Conservation (phyloP, 495 filamentous ascomycete genomes). For the Aspergillus diversus region DNA sequence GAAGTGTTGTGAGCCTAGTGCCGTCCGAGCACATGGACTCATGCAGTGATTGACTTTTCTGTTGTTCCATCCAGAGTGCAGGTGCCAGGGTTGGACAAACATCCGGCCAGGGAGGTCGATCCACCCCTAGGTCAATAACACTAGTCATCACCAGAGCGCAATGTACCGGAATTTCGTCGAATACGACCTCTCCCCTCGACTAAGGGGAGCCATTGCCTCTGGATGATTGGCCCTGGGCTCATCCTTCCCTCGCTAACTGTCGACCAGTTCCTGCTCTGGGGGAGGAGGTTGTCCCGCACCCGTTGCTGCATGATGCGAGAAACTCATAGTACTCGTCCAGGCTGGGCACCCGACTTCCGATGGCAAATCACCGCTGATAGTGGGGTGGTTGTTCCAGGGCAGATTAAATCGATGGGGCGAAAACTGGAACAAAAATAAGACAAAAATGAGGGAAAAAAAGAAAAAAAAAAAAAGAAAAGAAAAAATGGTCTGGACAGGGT, state of each 20-base stretch:
- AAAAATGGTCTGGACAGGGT: not conserved
- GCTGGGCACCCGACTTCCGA: too few species aligned
- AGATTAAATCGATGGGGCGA: slow-evolving; percentile 5
- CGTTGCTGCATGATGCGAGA: too few species aligned
- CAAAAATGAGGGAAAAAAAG: too few species aligned
- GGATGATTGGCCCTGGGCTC: not conserved
- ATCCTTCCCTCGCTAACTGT: not conserved
- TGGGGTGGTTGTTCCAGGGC: not conserved
- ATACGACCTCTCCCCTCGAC: not conserved
- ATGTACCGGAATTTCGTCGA: not conserved
- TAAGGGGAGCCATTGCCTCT: not conserved
- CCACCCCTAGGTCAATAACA: not conserved
- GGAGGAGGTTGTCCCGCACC: not conserved
- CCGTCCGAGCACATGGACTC: not conserved
- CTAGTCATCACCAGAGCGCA: not conserved
- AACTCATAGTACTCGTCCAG: too few species aligned
- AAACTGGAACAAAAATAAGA: not conserved
- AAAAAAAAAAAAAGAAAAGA: slow-evolving; percentile 14
- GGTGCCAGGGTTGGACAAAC: slow-evolving; percentile 3
- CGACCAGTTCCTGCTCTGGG: not conserved
- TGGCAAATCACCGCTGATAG: too few species aligned
- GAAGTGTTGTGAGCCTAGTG: not conserved
- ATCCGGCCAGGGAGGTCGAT: not conserved
- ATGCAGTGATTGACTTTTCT: not conserved
- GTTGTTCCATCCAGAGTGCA: slow-evolving; percentile 1